Evolutionary conservation across 768 basidiomycete genomes (phyloP).

Genomic region (Auricularia sp.): DNA sequence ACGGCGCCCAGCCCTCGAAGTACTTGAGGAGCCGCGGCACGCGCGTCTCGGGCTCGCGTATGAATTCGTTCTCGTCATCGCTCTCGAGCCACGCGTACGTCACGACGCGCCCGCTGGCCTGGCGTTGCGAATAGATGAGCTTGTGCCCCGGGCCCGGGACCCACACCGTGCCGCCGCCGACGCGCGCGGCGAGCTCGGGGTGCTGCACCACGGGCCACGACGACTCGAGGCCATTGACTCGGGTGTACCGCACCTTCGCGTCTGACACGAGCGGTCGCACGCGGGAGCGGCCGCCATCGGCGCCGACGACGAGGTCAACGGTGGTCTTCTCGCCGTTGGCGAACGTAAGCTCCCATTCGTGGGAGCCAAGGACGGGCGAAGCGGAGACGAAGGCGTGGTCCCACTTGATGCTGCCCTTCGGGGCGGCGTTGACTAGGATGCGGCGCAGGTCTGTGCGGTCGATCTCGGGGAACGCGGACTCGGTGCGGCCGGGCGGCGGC

Average conservation of each 20-base stretch:
- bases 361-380: not conserved
- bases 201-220: constrained; percentile 4
- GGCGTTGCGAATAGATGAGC: constrained; percentile 14
- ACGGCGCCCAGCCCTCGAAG: not conserved
- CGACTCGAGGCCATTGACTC: constrained; percentile 14
- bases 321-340: not conserved
- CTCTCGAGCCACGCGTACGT: constrained; percentile 8
- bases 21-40: not conserved
- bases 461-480: not conserved
- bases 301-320: constrained; percentile 14
- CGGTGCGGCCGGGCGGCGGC: not conserved
- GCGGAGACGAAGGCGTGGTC: constrained; percentile 1
- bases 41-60: not conserved
- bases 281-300: constrained; percentile 18
- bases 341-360: not conserved
- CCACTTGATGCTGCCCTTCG: constrained; percentile 7
- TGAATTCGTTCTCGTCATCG: not conserved
- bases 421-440: constrained; percentile 10
- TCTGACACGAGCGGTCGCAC: constrained; percentile 14
- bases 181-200: constrained; percentile 6
- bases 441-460: constrained; percentile 3
- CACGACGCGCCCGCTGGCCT: constrained; percentile 10
- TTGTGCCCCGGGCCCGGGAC: constrained; percentile 10
- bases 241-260: constrained; percentile 12
- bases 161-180: constrained; percentile 9